Base-by-base conservation (phyloP, 108 stramenopile genomes). In the Skeletonema tropicum region DNA sequence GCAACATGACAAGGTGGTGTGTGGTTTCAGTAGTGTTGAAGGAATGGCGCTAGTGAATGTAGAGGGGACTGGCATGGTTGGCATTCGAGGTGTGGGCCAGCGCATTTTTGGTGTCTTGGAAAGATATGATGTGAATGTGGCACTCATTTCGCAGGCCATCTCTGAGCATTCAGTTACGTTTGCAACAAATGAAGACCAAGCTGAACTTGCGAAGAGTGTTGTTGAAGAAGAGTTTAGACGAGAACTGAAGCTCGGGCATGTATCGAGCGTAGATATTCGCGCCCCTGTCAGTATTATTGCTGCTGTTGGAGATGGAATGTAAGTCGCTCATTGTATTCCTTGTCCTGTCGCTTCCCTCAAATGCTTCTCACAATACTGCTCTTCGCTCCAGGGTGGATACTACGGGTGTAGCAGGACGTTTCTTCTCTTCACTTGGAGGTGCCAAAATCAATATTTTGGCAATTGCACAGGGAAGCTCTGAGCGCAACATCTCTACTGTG, bases 241-340 rank as follows among this genome's bases (percentile, higher is more conserved):
- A 25, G 96, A 97, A 77, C 57, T 96, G 25, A 77, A 74, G 32
- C 63, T 55, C 15, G 75, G 15, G 9, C 77, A 74, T 57, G 77
- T 88, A 61, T 80, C 87, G 19, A 83, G 75, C 11, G 78, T 89
- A 55, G 87, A 89, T 64, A 73, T 90, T 17, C 60, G 61, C 17
- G 64, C 70, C 25, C 92, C 91, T n/a, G 91, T 91, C 71, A 86
- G 88, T 64, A 95, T 97, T 71, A 91, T 97, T 70, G 96, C 96
- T 61, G 94, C 94, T 3, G 90, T 97, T 23, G 94, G 96, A 39
- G 96, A 95, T 70, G 91, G 91, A 6, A 95, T 95, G 96, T 68
- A 68, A 55, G 57, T 45, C 14, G 33, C 3, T 45, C 42, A 15
- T 45, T n/a, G 15, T n/a, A 15, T 45, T n/a, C 3, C 15, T n/a